phyloP scores from a whole-genome alignment of 345 rosid genomes.

The Eucalyptus shirleyi region DNA sequence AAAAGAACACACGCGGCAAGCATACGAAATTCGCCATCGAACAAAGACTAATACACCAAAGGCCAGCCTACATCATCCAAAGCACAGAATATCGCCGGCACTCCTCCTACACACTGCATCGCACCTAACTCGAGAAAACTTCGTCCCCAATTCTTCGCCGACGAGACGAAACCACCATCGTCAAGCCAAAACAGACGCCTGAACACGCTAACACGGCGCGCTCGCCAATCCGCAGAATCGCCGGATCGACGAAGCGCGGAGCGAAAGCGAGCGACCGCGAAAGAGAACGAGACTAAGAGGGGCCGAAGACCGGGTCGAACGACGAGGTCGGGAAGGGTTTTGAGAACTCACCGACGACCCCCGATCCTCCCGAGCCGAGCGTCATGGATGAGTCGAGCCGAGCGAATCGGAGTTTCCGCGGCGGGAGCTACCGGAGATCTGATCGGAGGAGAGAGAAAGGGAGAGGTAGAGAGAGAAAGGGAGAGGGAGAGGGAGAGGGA shows the following conservation, averaged over 20 bases:
- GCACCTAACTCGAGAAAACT: neutral
- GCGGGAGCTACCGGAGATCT: neutral
- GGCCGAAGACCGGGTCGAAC: neutral
- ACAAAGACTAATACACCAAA: neutral
- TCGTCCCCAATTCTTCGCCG: neutral
- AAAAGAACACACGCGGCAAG: neutral
- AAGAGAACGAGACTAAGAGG: neutral
- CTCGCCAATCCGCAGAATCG: neutral
- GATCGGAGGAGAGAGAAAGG: neutral
- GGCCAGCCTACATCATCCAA: neutral
- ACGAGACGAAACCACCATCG: neutral
- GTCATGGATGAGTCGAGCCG: neutral
- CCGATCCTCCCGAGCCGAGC: slow-evolving; percentile 2
- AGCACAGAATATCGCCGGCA: neutral
- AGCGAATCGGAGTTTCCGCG: neutral
- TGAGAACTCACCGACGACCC: neutral
- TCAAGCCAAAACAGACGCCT: neutral
- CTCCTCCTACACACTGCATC: neutral
- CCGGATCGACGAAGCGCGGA: neutral
- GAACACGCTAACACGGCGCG: neutral
- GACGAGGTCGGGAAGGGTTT: neutral
- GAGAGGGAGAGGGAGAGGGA: neutral
- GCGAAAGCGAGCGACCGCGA: neutral
- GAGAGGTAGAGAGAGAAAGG: neutral
- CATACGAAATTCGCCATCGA: neutral